A percentile compares a stretch with the other conserved stretches of the same genome.
phyloP scores from a whole-genome alignment of 2,329 filamentous ascomycete genomes.

The Colletotrichum sp. region DNA sequence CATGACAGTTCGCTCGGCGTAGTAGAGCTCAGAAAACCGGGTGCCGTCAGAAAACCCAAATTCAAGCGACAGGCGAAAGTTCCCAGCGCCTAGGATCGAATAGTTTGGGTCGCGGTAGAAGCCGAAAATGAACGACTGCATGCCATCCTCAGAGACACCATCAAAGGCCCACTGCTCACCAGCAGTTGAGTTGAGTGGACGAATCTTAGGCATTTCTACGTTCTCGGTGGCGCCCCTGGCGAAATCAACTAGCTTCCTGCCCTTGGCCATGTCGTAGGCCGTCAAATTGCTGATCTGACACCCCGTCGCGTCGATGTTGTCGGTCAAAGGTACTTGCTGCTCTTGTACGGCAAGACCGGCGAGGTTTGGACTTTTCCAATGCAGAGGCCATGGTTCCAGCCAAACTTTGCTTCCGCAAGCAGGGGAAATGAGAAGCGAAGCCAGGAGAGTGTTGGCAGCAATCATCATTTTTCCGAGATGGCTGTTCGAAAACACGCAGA shows the following conservation, averaged over 20 bases:
- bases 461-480: neutral
- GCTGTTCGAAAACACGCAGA: neutral
- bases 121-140: slow-evolving; percentile 28
- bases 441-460: neutral
- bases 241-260: slow-evolving; percentile 10
- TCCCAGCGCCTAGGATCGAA: slow-evolving; percentile 29
- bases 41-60: slow-evolving; percentile 26
- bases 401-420: neutral
- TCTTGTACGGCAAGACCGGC: neutral
- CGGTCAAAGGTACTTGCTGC: neutral
- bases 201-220: slow-evolving; percentile 24
- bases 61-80: slow-evolving; percentile 29
- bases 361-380: neutral
- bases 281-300: slow-evolving; percentile 8
- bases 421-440: neutral
- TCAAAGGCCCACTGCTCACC: slow-evolving; percentile 37
- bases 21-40: slow-evolving; percentile 27
- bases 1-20: slow-evolving; percentile 25
- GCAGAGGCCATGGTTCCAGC: neutral
- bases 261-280: slow-evolving; percentile 1
- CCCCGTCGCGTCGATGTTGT: neutral
- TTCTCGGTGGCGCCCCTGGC: neutral
- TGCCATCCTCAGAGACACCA: slow-evolving; percentile 28
- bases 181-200: slow-evolving; percentile 27
- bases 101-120: slow-evolving; percentile 34